phyloP scores from a whole-genome alignment of 2,329 filamentous ascomycete genomes.

The Cercospora beticola region DNA sequence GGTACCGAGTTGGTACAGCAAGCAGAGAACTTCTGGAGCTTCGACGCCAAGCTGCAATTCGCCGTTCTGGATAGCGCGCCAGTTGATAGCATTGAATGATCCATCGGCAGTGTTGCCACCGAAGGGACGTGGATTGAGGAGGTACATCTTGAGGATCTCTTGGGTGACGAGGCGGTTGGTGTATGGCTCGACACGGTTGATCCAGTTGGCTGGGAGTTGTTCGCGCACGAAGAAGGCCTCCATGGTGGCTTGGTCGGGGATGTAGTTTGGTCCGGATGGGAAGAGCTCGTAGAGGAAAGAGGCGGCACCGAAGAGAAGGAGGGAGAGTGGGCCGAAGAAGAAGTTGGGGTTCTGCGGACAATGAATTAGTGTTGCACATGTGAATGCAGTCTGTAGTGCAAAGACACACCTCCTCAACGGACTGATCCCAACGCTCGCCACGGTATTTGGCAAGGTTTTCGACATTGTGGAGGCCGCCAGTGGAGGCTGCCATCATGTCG shows the following conservation, averaged over 20 bases:
- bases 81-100: conserved; percentile 33
- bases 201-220: conserved; percentile 46
- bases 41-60: conserved; percentile 35
- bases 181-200: conserved; percentile 39
- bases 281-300: conserved; percentile 48
- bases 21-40: conserved; percentile 38
- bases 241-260: conserved; percentile 40
- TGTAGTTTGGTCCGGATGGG: conserved; percentile 38
- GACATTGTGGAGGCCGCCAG: conserved; percentile 40
- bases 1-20: conserved; percentile 48
- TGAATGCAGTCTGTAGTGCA: no score
- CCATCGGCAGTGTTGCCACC: conserved; percentile 20
- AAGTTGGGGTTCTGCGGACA: conserved; percentile 44
- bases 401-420: conserved; percentile 32
- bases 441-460: conserved; percentile 43
- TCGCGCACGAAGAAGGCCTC: conserved; percentile 46
- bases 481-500: conserved; percentile 39
- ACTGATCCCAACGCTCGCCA: conserved; percentile 44
- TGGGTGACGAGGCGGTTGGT: conserved; percentile 37
- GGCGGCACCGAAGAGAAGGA: conserved; percentile 46
- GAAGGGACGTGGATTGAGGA: conserved; percentile 39
- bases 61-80: conserved; percentile 43
- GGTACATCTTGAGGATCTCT: conserved; percentile 46
- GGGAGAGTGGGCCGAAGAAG: conserved; percentile 44
- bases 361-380: no score